phyloP scores from a whole-genome alignment of 805 yeast species.

The Blastobotrys americana region DNA sequence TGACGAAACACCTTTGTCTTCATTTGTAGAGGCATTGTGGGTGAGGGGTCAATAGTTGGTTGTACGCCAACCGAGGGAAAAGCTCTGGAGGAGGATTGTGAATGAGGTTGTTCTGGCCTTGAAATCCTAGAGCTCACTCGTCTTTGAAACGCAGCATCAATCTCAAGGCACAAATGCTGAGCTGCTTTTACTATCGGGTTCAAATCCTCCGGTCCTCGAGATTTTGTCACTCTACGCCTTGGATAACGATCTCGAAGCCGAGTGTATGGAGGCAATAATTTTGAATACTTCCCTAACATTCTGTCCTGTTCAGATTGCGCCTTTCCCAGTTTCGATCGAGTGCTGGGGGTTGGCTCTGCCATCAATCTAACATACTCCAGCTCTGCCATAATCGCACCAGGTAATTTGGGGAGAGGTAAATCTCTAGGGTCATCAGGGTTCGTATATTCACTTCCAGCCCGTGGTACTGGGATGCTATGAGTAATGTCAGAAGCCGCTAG shows the following conservation, averaged over 20 bases:
- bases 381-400: background rate
- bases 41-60: conserved; percentile 10
- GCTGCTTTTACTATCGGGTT: conserved; percentile 9
- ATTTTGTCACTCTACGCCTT: background rate
- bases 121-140: background rate
- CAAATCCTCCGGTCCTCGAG: background rate
- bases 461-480: conserved; percentile 13
- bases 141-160: conserved; percentile 19
- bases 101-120: conserved; percentile 11
- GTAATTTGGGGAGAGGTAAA: background rate
- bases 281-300: no score
- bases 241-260: background rate
- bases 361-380: background rate
- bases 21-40: conserved; percentile 12
- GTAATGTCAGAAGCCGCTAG: background rate
- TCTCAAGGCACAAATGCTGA: conserved; percentile 19
- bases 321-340: background rate
- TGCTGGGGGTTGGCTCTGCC: conserved; percentile 2
- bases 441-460: conserved; percentile 12
- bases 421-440: conserved; percentile 12
- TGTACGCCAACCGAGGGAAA: background rate
- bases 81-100: conserved; percentile 17
- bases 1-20: conserved; percentile 3
- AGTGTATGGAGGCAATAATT: background rate
- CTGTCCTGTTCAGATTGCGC: background rate